Percentiles rank a stretch among this genome's conserved stretches.
phyloP scores from a whole-genome alignment of 2,329 filamentous ascomycete genomes.

The Akanthomyces dipterigenus region DNA sequence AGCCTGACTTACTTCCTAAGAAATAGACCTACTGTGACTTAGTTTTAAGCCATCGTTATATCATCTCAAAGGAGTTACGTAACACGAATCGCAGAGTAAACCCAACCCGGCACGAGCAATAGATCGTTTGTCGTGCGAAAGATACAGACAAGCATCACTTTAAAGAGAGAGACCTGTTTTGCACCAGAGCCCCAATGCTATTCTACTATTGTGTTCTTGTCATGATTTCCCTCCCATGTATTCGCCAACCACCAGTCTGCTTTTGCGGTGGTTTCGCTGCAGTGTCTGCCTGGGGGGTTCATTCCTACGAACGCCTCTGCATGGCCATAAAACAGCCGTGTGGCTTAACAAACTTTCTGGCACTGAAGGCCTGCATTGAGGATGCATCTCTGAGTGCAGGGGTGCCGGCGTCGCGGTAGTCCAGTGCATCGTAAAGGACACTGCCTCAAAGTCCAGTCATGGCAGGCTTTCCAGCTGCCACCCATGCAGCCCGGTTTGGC shows the following conservation, averaged over 20 bases:
- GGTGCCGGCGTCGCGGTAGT: slow-evolving; percentile 27
- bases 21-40: too few species aligned
- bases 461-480: neutral
- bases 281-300: neutral
- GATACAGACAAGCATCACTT: too few species aligned
- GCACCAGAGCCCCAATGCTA: too few species aligned
- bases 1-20: too few species aligned
- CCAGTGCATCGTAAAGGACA: slow-evolving; percentile 1
- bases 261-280: neutral
- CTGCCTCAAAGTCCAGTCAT: slow-evolving; percentile 1
- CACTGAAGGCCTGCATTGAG: neutral
- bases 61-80: too few species aligned
- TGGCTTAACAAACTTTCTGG: neutral
- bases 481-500: slow-evolving; percentile 3
- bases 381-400: slow-evolving; percentile 22
- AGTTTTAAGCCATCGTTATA: too few species aligned
- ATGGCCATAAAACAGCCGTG: too few species aligned
- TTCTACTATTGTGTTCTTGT: neutral
- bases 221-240: neutral
- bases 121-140: too few species aligned
- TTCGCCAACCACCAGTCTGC: neutral
- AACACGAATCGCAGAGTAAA: too few species aligned
- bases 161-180: too few species aligned
- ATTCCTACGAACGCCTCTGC: neutral
- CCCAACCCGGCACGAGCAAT: too few species aligned